A percentile compares a stretch with the other conserved stretches of the same genome.
phyloP scores from a whole-genome alignment of 306 rosid genomes.

The Gleditsia sinensis region DNA sequence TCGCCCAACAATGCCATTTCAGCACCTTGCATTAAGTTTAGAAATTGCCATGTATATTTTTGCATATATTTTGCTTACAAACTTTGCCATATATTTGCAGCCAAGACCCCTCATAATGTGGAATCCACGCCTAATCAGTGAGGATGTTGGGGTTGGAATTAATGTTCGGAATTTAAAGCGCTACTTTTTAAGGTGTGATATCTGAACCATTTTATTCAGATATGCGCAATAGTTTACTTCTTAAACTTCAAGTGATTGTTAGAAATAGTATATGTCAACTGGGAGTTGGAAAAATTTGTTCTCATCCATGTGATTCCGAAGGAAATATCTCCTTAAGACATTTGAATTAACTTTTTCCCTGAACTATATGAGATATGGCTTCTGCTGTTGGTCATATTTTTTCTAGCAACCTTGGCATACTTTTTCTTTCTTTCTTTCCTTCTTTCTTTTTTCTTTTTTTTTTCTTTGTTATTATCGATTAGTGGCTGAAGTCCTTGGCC shows the following conservation, averaged over 20 bases:
- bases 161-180: conserved; percentile 84
- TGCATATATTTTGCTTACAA: conserved; percentile 11
- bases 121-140: conserved; percentile 92
- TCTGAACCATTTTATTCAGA: conserved; percentile 10
- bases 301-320: neutral
- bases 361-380: neutral
- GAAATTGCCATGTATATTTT: conserved; percentile 14
- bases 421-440: neutral
- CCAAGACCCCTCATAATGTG: conserved; percentile 96
- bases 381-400: neutral
- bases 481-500: neutral
- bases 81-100: conserved; percentile 47
- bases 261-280: conserved; percentile 18
- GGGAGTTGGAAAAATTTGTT: neutral
- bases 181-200: conserved; percentile 75
- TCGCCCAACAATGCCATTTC: neutral
- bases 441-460: too few species aligned
- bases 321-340: neutral
- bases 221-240: conserved; percentile 11
- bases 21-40: conserved; percentile 15
- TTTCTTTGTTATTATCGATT: neutral
- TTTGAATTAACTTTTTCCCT: neutral
- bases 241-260: conserved; percentile 11
- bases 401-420: neutral
- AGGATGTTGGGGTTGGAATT: conserved; percentile 93